Base-by-base conservation (phyloP, 164 flowering plant genomes). In the Chimonanthus salicifolius region DNA sequence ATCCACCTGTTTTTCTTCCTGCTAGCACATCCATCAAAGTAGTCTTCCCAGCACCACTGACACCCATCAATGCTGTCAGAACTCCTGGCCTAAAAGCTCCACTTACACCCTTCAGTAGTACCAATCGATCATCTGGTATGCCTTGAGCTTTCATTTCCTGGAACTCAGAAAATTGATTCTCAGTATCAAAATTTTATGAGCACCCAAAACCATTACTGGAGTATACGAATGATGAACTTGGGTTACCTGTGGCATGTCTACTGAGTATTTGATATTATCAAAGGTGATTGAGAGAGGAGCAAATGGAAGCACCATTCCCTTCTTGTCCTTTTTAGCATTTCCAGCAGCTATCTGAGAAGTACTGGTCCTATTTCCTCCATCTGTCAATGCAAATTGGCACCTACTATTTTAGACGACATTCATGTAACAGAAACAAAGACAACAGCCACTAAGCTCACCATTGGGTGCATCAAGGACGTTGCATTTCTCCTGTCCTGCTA, bases 51-150 rank as follows among this genome's bases (percentile, higher is more conserved):
- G 92, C 92, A 64, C 92, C 92, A 54, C 90, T 89, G 20, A 86
- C 90, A 46, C 92, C 92, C 92, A 89, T 89, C 5, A 89, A 74
- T 67, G 92, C 90, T 44, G 92, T 89, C 16, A 89, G 85, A 67
- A 89, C 88, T 47, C 92, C 90, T 7, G 92, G 92, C 81, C 88
- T 87, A 70, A 89, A 89, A 48, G 89, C 82, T 46, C 92, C 92
- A 78, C 87, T 89, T 20, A 89, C 86, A 10, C 84, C 85, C 79
- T 83, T 84, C 47, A 88, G 71, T 67, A 88, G 89, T 45, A 75
- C 83, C 71, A 88, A 68, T 58, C 78, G 83, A 43, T 88, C 88
- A 47, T 85, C 88, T 0, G n/a, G 46, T 1, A 82, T 78, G 58
- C 92, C 92, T 62, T 84, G 88, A 2, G 65, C 71, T 79, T 78